A percentile compares a stretch with the other conserved stretches of the same genome.
Conservation (phyloP, 2,329 filamentous ascomycete species). For the Phaeoacremonium minimum region DNA sequence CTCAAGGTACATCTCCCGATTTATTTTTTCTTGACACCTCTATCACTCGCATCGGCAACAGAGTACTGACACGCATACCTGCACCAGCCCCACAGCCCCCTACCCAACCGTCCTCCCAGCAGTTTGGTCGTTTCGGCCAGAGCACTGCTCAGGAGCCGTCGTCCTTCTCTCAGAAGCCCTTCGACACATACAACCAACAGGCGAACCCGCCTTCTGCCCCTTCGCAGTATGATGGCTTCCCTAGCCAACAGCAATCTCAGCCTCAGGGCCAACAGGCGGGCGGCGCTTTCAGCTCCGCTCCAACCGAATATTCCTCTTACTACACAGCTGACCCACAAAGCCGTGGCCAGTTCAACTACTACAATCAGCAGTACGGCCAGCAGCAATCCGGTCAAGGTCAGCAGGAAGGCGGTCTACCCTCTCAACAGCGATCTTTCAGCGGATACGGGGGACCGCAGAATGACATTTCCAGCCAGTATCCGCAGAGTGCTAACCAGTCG, state of each 20-base stretch:
- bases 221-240: constrained; percentile 58
- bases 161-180: constrained; percentile 69
- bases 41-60: constrained; percentile 2
- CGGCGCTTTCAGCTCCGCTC: constrained; percentile 68
- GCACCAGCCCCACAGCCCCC: constrained; percentile 48
- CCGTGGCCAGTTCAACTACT: constrained; percentile 74
- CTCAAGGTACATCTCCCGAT: constrained; percentile 27
- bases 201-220: constrained; percentile 34
- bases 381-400: constrained; percentile 58
- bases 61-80: constrained; percentile 23
- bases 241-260: constrained; percentile 54
- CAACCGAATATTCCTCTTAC: constrained; percentile 78
- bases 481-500: constrained; percentile 66
- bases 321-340: constrained; percentile 73
- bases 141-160: constrained; percentile 56
- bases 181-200: constrained; percentile 70
- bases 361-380: constrained; percentile 59
- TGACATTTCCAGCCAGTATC: constrained; percentile 65
- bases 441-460: constrained; percentile 66
- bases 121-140: constrained; percentile 69
- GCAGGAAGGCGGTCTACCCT: constrained; percentile 49
- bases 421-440: constrained; percentile 57
- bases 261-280: constrained; percentile 55
- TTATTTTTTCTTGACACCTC: constrained; percentile 4
- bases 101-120: constrained; percentile 51